phyloP scores from a whole-genome alignment of 768 basidiomycete genomes.

The Baorangia bicolor region DNA sequence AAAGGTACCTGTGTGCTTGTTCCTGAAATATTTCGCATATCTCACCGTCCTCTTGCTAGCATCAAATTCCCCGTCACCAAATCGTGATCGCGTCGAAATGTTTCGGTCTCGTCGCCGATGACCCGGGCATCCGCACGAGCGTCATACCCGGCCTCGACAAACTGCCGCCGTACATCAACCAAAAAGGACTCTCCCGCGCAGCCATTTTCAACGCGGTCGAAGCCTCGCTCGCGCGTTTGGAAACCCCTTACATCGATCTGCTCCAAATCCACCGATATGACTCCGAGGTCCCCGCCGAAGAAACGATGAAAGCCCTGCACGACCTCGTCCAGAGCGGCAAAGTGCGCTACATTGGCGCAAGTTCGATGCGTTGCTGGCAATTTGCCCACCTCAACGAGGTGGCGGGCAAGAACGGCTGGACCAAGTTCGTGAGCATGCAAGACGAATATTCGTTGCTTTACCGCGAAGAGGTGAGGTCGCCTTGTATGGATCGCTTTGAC shows the following conservation, averaged over 20 bases:
- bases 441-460: slow-evolving; percentile 54
- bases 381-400: slow-evolving; percentile 45
- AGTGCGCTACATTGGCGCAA: slow-evolving; percentile 51
- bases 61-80: slow-evolving; percentile 33
- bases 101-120: slow-evolving; percentile 11
- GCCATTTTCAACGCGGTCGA: slow-evolving; percentile 41
- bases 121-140: neutral
- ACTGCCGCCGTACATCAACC: slow-evolving; percentile 28
- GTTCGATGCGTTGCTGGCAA: slow-evolving; percentile 48
- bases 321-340: slow-evolving; percentile 49
- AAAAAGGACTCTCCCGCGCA: slow-evolving; percentile 34
- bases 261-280: slow-evolving; percentile 49
- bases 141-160: neutral
- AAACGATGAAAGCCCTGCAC: slow-evolving; percentile 52
- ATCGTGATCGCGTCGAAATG: slow-evolving; percentile 35
- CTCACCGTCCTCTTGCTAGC: slow-evolving; percentile 12
- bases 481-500: no score
- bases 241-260: slow-evolving; percentile 38
- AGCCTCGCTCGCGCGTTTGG: slow-evolving; percentile 36
- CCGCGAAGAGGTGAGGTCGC: slow-evolving; percentile 44
- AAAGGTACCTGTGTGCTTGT: slow-evolving; percentile 22
- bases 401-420: slow-evolving; percentile 46
- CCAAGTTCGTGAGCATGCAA: slow-evolving; percentile 58
- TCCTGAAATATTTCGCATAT: no score
- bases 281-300: slow-evolving; percentile 34